Evolutionary conservation across 495 filamentous ascomycete species (phyloP).

Genomic region (Talaromyces trachyspermus): DNA sequence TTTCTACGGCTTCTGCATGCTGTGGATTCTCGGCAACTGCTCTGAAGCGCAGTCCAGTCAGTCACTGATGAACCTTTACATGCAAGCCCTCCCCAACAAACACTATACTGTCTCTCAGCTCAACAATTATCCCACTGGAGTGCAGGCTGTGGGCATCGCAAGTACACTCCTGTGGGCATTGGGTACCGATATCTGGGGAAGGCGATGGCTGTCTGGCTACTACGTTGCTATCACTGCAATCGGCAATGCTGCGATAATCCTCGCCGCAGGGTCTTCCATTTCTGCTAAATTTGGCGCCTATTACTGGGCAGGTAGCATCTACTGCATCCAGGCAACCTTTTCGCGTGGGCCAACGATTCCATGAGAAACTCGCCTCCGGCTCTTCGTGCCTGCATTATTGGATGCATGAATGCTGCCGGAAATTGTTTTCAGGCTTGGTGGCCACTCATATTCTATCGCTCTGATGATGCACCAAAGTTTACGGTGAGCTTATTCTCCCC

Average conservation of each 20-base stretch:
- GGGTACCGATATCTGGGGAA: slow-evolving; percentile 43
- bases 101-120: slow-evolving; percentile 37
- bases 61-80: slow-evolving; percentile 27
- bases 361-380: slow-evolving; percentile 39
- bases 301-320: slow-evolving; percentile 47
- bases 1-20: slow-evolving; percentile 43
- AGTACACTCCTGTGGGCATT: slow-evolving; percentile 48
- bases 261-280: slow-evolving; percentile 33
- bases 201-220: slow-evolving; percentile 46
- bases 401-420: slow-evolving; percentile 49
- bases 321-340: slow-evolving; percentile 54
- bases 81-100: slow-evolving; percentile 27
- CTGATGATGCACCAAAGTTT: slow-evolving; percentile 51
- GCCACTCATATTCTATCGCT: slow-evolving; percentile 58
- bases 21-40: slow-evolving; percentile 43
- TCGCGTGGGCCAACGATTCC: slow-evolving; percentile 55
- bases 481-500: slow-evolving; percentile 43
- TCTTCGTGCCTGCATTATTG: slow-evolving; percentile 41
- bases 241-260: slow-evolving; percentile 39
- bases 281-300: slow-evolving; percentile 43
- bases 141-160: slow-evolving; percentile 41
- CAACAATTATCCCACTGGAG: slow-evolving; percentile 42
- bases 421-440: slow-evolving; percentile 55
- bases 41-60: slow-evolving; percentile 46
- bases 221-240: slow-evolving; percentile 45